Percentiles rank a stretch among this genome's conserved stretches.
phyloP scores from a whole-genome alignment of 1,284 basidiomycete species.

The Fomitopsis pinicola region DNA sequence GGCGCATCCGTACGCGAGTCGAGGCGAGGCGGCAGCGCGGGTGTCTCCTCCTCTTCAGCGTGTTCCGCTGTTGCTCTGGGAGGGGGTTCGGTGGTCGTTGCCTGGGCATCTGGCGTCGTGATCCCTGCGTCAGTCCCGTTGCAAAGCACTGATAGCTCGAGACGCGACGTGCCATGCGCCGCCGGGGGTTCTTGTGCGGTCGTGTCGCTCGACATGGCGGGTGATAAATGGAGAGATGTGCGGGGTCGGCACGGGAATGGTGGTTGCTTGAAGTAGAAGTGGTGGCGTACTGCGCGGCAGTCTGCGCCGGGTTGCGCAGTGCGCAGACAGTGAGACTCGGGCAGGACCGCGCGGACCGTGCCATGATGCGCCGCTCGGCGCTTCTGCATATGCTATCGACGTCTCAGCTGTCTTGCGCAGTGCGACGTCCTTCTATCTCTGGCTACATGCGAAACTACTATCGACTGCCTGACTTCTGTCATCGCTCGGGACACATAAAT shows the following conservation, averaged over 20 bases:
- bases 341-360: no score
- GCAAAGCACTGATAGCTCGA: background rate
- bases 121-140: background rate
- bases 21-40: constrained; percentile 18
- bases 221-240: background rate
- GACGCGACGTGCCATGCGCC: background rate
- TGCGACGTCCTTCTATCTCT: no score
- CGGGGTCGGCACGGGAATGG: background rate
- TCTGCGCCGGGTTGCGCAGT: background rate
- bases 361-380: no score
- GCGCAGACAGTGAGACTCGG: background rate
- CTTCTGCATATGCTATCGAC: no score
- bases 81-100: background rate
- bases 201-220: background rate
- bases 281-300: background rate
- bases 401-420: no score
- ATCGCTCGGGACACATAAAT: no score
- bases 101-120: background rate
- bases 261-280: background rate
- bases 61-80: background rate
- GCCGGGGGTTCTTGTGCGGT: background rate
- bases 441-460: no score
- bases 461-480: no score
- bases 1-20: background rate
- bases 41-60: constrained; percentile 9